Conservation (phyloP, 1,139 yeast species). For the Pichia sp. region DNA sequence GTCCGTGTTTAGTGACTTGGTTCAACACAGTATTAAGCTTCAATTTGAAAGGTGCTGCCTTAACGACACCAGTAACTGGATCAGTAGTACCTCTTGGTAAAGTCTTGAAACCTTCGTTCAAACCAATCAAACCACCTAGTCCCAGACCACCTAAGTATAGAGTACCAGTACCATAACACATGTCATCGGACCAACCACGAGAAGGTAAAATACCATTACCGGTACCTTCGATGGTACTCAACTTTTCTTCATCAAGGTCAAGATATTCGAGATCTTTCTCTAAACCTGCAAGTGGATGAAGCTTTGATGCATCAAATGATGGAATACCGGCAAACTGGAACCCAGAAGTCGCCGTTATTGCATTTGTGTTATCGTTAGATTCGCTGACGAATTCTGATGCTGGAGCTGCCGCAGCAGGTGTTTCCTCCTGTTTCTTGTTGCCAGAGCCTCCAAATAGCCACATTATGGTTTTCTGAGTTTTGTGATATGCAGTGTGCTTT, state of each 20-base stretch:
- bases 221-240: slow-evolving; percentile 72
- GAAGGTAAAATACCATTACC: slow-evolving; percentile 81
- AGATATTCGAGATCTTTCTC: slow-evolving; percentile 84
- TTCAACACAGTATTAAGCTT: slow-evolving; percentile 84
- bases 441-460: slow-evolving; percentile 1
- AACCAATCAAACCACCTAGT: slow-evolving; percentile 84
- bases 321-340: slow-evolving; percentile 21
- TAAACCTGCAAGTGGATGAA: slow-evolving; percentile 93
- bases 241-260: slow-evolving; percentile 79
- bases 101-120: slow-evolving; percentile 74
- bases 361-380: background rate
- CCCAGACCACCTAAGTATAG: slow-evolving; percentile 71
- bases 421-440: background rate
- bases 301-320: slow-evolving; percentile 59
- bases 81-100: slow-evolving; percentile 45
- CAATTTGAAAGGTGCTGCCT: slow-evolving; percentile 62
- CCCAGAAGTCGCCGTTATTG: slow-evolving; percentile 1
- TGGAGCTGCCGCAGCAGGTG: background rate
- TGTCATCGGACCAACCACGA: slow-evolving; percentile 95
- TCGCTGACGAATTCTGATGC: slow-evolving; percentile 1
- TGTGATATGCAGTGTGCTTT: no score
- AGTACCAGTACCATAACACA: slow-evolving; percentile 97
- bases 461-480: no score
- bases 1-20: slow-evolving; percentile 92
- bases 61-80: slow-evolving; percentile 22